Percentiles rank a stretch among this genome's conserved stretches.
Conservation (phyloP, 2,329 filamentous ascomycete species). For the Pochonia chlamydosporia region DNA sequence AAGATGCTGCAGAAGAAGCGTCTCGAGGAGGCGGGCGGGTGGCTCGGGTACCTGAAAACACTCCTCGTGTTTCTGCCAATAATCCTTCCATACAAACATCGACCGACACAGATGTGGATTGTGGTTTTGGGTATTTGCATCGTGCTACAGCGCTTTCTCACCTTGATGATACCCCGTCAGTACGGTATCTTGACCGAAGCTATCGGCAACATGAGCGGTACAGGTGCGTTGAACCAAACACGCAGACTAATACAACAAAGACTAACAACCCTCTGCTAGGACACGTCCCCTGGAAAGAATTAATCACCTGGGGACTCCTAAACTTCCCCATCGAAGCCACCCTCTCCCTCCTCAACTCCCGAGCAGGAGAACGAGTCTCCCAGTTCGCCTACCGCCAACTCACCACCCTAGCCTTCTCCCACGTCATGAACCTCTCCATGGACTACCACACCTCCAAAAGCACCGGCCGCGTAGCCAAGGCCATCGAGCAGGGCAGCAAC, state of each 20-base stretch:
- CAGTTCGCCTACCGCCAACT: conserved; percentile 42
- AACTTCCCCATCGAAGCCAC: conserved; percentile 10
- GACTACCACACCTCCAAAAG: conserved; percentile 62
- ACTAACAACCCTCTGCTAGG: too few species aligned
- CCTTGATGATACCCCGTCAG: conserved; percentile 19
- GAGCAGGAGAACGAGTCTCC: conserved; percentile 17
- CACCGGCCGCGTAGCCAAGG: conserved; percentile 54
- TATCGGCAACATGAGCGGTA: conserved; percentile 10
- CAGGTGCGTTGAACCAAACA: conserved; percentile 13
- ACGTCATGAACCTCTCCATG: conserved; percentile 61
- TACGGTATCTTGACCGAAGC: conserved; percentile 18
- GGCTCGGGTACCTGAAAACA: conserved; percentile 18
- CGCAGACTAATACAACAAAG: not conserved
- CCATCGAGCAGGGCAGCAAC: conserved; percentile 55
- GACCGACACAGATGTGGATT: conserved; percentile 18
- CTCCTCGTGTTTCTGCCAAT: conserved; percentile 19
- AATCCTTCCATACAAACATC: conserved; percentile 18
- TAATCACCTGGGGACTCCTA: conserved; percentile 10
- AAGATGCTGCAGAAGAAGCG: conserved; percentile 16
- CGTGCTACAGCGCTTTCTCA: conserved; percentile 14
- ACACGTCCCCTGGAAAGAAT: conserved; percentile 8
- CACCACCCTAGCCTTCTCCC: conserved; percentile 50
- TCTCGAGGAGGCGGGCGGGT: conserved; percentile 17
- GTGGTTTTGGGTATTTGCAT: conserved; percentile 15
- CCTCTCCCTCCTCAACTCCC: conserved; percentile 4